Base-by-base conservation (phyloP, 2,329 filamentous ascomycete genomes). In the Xylariaceae sp. region DNA sequence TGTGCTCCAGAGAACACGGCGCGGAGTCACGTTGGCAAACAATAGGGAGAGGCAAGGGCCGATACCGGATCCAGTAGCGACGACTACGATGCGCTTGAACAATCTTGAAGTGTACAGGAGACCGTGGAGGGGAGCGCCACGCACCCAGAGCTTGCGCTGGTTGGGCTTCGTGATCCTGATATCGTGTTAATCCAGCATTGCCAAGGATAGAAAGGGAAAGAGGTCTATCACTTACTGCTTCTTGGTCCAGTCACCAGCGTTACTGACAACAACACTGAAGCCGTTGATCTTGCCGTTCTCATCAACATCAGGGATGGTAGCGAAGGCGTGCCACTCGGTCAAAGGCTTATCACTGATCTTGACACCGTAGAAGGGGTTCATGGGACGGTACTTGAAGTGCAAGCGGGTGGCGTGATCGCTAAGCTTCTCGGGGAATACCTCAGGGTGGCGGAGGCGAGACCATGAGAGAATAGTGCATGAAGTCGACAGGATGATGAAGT, bases 241-340 rank as follows among this genome's bases (percentile, higher is more conserved):
- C 25, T 70, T 70, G 2, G 86, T 90, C 85, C 85, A 90, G 67
- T 90, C 85, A n/a, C 86, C 86, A 3, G 84, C 85, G 55, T 83
- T 85, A 47, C 83, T 86, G 33, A 90, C 74, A 19, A 90, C 70
- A 25, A 86, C 71, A 1, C 83, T 87, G 66, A 85, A 88, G 19
- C 79, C 82, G 42, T 68, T 69, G 36, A 71, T 66, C 46, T 71
- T 58, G 34, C 59, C 62, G 33, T 65, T 55, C 42, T 60, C 56
- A 44, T 71, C 63, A 1, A 76, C 70, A 48, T 80, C 75, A 1
- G 85, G 81, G 52, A 91, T 86, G 2, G 83, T 85, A 27, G 86
- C 86, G 60, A 91, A 91, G 1, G 82, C 79, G 67, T 91, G 86
- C 75, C 84, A 88, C 66, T 91, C 86, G 14, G 75, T 68, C 35